These are phyloP conservation scores for Alternaria triticina DNA, from an alignment of 2,329 filamentous ascomycete genomes.

Conservation along the genomic window DNA sequence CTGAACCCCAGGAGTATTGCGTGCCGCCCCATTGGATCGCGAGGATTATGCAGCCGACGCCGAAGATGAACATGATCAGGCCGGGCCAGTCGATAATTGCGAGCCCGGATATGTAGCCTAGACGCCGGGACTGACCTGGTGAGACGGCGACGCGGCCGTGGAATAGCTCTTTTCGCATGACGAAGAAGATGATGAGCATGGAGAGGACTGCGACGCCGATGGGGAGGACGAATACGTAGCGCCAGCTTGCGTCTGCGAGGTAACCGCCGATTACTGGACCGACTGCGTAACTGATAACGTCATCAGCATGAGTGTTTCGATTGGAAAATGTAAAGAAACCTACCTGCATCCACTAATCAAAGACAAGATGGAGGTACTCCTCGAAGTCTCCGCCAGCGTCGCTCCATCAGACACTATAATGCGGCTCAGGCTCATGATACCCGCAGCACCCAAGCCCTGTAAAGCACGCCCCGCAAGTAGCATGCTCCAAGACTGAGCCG, in stretches of 20 bases:
- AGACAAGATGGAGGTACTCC: constrained; percentile 70
- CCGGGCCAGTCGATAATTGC: constrained; percentile 56
- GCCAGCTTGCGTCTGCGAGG: constrained; percentile 63
- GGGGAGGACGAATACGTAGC: constrained; percentile 69
- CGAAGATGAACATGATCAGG: constrained; percentile 42
- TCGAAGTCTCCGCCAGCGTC: constrained; percentile 73
- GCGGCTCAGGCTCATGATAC: constrained; percentile 65
- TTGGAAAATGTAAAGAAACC: not conserved
- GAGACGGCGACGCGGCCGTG: constrained; percentile 54
- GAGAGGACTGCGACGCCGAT: constrained; percentile 50
- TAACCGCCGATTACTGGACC: constrained; percentile 69
- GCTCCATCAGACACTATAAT: constrained; percentile 71
- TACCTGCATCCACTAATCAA: constrained; percentile 62
- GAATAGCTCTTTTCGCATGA: constrained; percentile 66
- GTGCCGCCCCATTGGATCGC: constrained; percentile 62
- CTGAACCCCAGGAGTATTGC: constrained; percentile 62
- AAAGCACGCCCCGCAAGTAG: constrained; percentile 68
- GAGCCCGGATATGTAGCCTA: constrained; percentile 40
- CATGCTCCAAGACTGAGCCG: constrained; percentile 63
- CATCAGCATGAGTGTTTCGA: not conserved
- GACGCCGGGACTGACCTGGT: constrained; percentile 35
- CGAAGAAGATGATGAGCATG: constrained; percentile 61
- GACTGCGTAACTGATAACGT: constrained; percentile 63
- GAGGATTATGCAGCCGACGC: constrained; percentile 47
- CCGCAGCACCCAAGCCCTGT: constrained; percentile 68